Evolutionary conservation across 2,329 filamentous ascomycete genomes (phyloP).

Genomic region (Colletotrichum falcatum): DNA sequence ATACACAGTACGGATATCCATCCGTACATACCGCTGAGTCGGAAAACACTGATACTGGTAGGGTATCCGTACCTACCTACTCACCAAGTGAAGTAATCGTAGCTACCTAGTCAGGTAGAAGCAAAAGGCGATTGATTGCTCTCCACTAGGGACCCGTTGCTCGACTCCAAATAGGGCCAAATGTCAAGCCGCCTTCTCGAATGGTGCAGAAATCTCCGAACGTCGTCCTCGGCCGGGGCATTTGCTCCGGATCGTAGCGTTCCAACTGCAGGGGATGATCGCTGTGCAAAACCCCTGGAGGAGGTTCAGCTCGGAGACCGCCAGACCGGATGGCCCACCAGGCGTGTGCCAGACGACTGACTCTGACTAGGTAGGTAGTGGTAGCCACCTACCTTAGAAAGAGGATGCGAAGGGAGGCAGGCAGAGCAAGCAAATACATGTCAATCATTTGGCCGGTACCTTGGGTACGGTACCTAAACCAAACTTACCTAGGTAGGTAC

Average conservation of each 20-base stretch:
- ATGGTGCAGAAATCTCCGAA: background rate
- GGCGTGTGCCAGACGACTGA: background rate
- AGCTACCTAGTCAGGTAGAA: background rate
- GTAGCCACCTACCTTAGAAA: background rate
- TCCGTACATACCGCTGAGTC: no score
- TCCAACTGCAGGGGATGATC: constrained; percentile 20
- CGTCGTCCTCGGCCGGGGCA: constrained; percentile 22
- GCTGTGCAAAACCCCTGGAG: constrained; percentile 13
- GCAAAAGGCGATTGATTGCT: background rate
- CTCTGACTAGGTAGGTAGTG: background rate
- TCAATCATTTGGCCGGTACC: no score
- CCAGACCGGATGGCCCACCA: constrained; percentile 4
- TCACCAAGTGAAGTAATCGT: no score
- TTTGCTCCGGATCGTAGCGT: constrained; percentile 34
- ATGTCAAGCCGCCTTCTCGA: background rate
- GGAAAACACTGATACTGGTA: background rate
- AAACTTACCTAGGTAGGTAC: no score
- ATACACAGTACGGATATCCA: no score
- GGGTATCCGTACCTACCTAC: no score
- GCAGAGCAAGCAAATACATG: no score
- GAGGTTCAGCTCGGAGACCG: constrained; percentile 22
- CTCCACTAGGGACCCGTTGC: background rate
- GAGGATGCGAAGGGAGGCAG: background rate
- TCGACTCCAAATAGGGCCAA: background rate
- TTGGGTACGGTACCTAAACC: no score